Evolutionary conservation across 257 asterid genomes (phyloP), one percentile per base, ranked within the genome.

Genomic region (Penstemon newberryi): DNA sequence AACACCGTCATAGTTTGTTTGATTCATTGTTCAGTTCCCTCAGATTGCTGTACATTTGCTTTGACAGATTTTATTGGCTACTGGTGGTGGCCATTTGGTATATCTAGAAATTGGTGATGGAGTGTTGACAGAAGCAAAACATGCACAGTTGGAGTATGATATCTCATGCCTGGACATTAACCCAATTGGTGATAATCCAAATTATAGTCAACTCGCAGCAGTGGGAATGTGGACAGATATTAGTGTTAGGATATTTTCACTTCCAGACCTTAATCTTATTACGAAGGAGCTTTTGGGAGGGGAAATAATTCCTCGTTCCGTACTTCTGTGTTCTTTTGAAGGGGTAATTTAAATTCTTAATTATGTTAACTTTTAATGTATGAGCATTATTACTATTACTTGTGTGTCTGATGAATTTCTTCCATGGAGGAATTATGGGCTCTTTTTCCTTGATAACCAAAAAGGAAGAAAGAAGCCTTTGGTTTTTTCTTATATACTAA

Each of bases 191-290:
- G 95, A 83, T 36, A 75, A 84, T 87, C 86, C 90, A 77, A 87
- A 83, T 71, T 63, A 76, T 63, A 89, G 99, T 82, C 84, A 79
- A 73, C 85, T 91, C 33, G 99, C 97, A 73, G 99, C 95, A 5
- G 99, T 94, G 70, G 99, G 99, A 37, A 91, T 91, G 99, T 94
- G 99, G 99, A 91, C 90, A n/a, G 99, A 91, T 83, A 91, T 91
- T 70, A 94, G 96, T 74, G 85, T 85, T 63, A 74, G 88, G 77
- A 85, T 80, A 78, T 82, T 73, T 72, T 94, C 96, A 43, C 96
- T 94, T 78, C 99, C 99, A 1, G 97, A 89, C 65, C 67, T 94
- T 84, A 91, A 83, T 79, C 91, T 84, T 74, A 67, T 94, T 39
- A 94, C 86, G 13, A 94, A 86, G 89, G 99, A 89, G 84, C 86